Conservation (phyloP, 1,139 yeast genomes). For the Blastobotrys elegans region DNA sequence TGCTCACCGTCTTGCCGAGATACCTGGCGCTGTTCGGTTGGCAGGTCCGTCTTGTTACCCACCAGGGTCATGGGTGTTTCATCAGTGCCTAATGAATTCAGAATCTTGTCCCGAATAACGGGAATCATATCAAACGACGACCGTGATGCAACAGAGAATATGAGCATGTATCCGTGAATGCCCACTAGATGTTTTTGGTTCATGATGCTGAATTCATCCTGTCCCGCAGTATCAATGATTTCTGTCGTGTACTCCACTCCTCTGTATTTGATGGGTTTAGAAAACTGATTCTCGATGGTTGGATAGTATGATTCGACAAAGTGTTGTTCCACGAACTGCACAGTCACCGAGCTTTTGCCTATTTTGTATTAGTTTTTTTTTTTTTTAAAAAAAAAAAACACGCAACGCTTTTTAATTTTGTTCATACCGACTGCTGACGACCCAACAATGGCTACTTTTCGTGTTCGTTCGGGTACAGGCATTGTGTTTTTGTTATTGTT, state of each 20-base stretch:
- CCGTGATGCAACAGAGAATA: constrained; percentile 76
- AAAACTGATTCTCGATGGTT: constrained; percentile 85
- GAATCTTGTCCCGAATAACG: constrained; percentile 76
- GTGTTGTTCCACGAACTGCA: constrained; percentile 81
- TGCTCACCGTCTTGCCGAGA: constrained; percentile 57
- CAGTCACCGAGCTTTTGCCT: constrained; percentile 77
- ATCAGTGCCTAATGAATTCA: constrained; percentile 70
- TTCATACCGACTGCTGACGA: constrained; percentile 65
- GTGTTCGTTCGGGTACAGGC: constrained; percentile 41
- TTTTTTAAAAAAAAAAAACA: neutral
- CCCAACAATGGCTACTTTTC: constrained; percentile 86
- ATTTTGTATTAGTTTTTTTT: neutral
- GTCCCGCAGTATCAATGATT: constrained; percentile 89
- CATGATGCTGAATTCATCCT: constrained; percentile 80
- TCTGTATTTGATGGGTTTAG: constrained; percentile 63
- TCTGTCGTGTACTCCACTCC: constrained; percentile 80
- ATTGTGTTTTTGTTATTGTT: constrained; percentile 7
- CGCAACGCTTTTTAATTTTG: no score
- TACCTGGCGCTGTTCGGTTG: constrained; percentile 56
- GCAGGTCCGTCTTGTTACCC: constrained; percentile 78
- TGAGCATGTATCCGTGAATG: constrained; percentile 77
- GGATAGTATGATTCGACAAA: constrained; percentile 90
- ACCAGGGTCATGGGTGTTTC: constrained; percentile 74
- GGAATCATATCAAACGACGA: constrained; percentile 75
- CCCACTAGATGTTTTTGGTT: constrained; percentile 81